Evolutionary conservation across 768 basidiomycete species (phyloP).

Genomic region (Lactarius sp.): DNA sequence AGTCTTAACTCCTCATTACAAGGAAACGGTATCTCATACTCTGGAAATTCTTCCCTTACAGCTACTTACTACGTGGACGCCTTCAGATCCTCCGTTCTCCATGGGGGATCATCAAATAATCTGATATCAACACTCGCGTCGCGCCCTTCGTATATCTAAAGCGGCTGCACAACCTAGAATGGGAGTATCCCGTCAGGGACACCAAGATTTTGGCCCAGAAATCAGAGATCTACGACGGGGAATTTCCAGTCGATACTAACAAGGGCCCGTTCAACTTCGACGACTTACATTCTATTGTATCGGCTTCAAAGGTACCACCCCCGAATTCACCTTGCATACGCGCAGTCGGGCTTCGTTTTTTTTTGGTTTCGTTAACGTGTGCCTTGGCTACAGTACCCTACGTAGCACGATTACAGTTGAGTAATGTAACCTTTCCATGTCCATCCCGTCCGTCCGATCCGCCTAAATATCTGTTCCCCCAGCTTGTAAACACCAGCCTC

Average conservation of each 20-base stretch:
- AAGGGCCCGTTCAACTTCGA: conserved; percentile 78
- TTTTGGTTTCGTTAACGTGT: conserved; percentile 36
- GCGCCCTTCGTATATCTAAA: conserved; percentile 97
- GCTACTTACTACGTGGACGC: neutral
- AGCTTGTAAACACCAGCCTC: too few relatives aligned
- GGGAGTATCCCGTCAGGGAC: conserved; percentile 99
- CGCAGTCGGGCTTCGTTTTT: conserved; percentile 97
- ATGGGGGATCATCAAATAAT: conserved; percentile 96
- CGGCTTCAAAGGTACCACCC: conserved; percentile 97
- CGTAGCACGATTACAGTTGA: too few relatives aligned
- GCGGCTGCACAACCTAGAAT: conserved; percentile 95
- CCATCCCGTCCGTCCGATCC: too few relatives aligned
- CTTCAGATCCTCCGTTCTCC: conserved; percentile 84
- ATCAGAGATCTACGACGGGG: conserved; percentile 76
- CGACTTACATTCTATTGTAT: conserved; percentile 95
- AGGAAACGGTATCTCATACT: conserved; percentile 68
- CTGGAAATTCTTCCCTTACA: neutral
- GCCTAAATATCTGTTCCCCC: too few relatives aligned
- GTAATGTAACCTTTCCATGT: too few relatives aligned
- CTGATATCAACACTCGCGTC: conserved; percentile 94
- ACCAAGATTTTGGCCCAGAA: conserved; percentile 99
- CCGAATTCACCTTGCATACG: conserved; percentile 90
- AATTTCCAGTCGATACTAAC: conserved; percentile 70
- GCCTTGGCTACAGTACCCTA: too few relatives aligned
- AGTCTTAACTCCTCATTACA: conserved; percentile 85